These are phyloP conservation scores for Neonectria faginata DNA, from an alignment of 2,329 filamentous ascomycete genomes.

Conservation along the genomic window DNA sequence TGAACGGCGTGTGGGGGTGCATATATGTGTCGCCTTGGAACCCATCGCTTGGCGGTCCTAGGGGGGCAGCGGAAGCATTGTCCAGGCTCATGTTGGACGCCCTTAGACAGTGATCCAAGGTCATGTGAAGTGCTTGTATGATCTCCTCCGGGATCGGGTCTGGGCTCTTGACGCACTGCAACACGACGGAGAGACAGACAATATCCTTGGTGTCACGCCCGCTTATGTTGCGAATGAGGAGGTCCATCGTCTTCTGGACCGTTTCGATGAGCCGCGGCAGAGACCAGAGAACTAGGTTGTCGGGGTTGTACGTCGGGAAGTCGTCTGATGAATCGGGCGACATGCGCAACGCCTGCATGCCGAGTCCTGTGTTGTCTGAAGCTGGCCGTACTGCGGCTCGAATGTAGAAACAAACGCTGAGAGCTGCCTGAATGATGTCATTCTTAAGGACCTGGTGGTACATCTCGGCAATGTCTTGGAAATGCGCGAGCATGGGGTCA, in stretches of 20 bases:
- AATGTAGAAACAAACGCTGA: constrained; percentile 68
- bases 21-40: constrained; percentile 46
- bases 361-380: constrained; percentile 46
- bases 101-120: constrained; percentile 60
- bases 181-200: constrained; percentile 60
- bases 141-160: constrained; percentile 59
- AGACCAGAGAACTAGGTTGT: constrained; percentile 57
- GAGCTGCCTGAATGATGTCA: constrained; percentile 66
- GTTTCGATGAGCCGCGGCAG: constrained; percentile 55
- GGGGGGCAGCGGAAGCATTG: constrained; percentile 39
- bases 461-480: constrained; percentile 62
- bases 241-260: constrained; percentile 61
- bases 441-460: constrained; percentile 65
- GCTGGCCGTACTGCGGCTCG: constrained; percentile 48
- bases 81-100: constrained; percentile 59
- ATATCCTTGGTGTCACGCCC: constrained; percentile 65
- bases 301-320: constrained; percentile 49
- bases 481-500: constrained; percentile 60
- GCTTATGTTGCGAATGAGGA: constrained; percentile 59
- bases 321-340: constrained; percentile 52
- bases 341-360: constrained; percentile 49
- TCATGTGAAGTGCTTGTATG: constrained; percentile 53
- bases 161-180: constrained; percentile 57
- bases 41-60: constrained; percentile 27
- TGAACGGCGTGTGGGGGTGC: constrained; percentile 45